A percentile compares a stretch with the other conserved stretches of the same genome.
phyloP scores from a whole-genome alignment of 208 protist genomes.

The Trichomonas vaginalis region DNA sequence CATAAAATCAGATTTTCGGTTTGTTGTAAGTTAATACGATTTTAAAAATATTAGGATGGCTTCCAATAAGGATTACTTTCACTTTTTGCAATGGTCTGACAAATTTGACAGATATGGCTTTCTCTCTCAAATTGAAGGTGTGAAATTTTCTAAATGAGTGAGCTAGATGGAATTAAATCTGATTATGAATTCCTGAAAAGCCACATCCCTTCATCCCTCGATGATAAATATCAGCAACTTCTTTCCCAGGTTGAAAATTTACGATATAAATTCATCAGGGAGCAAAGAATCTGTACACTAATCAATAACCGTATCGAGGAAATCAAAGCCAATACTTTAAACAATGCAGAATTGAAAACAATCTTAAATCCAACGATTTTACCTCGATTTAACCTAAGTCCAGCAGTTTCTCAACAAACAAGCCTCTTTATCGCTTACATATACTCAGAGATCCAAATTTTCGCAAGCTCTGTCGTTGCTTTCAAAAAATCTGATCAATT shows the following conservation, averaged over 20 bases:
- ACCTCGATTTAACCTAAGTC: neutral
- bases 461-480: neutral
- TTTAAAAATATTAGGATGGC: no score
- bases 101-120: no score
- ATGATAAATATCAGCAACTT: neutral
- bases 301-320: neutral
- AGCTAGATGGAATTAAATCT: neutral
- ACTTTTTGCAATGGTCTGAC: no score
- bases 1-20: no score
- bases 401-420: neutral
- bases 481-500: neutral
- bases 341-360: neutral
- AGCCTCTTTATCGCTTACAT: neutral
- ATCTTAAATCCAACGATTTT: neutral
- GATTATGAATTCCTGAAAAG: neutral
- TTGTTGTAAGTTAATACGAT: no score
- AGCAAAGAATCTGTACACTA: neutral
- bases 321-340: neutral
- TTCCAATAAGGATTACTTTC: no score
- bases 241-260: neutral
- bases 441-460: neutral
- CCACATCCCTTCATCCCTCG: neutral
- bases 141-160: no score
- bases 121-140: no score
- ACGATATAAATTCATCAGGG: neutral